A percentile compares a stretch with the other conserved stretches of the same genome.
Evolutionary conservation across 106 monocot species (phyloP).

Genomic region (Dendrobium chrysotoxum): DNA sequence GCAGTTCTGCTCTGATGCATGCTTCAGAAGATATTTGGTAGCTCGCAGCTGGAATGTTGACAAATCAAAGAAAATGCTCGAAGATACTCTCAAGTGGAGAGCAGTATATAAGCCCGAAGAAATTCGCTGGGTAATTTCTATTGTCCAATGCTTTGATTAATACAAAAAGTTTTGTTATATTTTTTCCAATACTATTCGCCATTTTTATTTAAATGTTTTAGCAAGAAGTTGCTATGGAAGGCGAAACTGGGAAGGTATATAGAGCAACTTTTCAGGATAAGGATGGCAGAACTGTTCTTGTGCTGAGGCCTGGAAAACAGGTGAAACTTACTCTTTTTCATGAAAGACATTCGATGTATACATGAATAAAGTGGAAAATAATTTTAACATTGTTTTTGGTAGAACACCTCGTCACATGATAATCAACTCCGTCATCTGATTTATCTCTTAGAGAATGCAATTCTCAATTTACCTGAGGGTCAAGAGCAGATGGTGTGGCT

Average conservation of each 20-base stretch:
- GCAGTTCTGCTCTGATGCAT: conserved; percentile 54
- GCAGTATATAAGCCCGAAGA: conserved; percentile 65
- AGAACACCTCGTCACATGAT: conserved; percentile 75
- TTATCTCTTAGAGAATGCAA: conserved; percentile 74
- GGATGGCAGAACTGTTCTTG: conserved; percentile 66
- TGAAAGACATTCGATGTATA: background rate
- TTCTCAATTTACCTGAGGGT: conserved; percentile 60
- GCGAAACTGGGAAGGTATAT: conserved; percentile 83
- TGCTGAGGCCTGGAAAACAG: conserved; percentile 73
- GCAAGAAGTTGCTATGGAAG: conserved; percentile 70
- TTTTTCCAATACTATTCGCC: background rate
- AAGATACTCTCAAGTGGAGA: conserved; percentile 80
- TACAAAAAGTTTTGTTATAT: background rate
- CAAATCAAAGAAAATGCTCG: conserved; percentile 78
- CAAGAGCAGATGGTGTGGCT: conserved; percentile 97
- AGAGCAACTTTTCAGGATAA: conserved; percentile 64
- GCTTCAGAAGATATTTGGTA: conserved; percentile 68
- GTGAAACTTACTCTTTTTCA: conserved; percentile 14
- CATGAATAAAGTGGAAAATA: background rate
- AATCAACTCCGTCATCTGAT: conserved; percentile 74
- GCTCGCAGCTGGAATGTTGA: conserved; percentile 76
- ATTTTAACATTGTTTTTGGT: background rate
- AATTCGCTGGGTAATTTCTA: conserved; percentile 58
- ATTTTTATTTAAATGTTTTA: conserved; percentile 12
- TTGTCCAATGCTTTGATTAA: background rate